Base-by-base conservation (phyloP, 2,329 filamentous ascomycete genomes). In the Fusarium scirpi region DNA sequence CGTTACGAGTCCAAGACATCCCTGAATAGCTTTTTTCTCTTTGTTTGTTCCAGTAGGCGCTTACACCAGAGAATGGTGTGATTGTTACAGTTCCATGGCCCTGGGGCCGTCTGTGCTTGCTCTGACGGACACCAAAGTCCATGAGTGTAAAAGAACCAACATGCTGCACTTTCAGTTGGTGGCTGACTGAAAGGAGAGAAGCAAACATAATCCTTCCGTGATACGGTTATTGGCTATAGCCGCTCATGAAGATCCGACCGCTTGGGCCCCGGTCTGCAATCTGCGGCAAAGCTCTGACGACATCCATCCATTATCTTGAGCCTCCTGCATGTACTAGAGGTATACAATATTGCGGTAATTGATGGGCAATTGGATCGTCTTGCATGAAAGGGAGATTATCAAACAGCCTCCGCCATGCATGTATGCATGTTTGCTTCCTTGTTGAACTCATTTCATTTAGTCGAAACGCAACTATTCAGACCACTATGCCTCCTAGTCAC, bases 201-300 rank as follows among this genome's bases (percentile, higher is more conserved):
- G 20, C 49, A 67, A 59, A 65, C 51, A 71, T 43, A 45, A 55
- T 38, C 32, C 44, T 45, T 48, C 32, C 44, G 30, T 41, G 49
- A 40, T 43, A 22, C 22, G 27, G 41, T 24, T 46, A 16, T 60
- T 54, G 58, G 65, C 44, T 41, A 49, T 58, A 63, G 45, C 34
- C 48, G 34, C 24, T 51, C 30, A 41, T 56, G 38, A 59, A 58
- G 51, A 70, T 58, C 67, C 67, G 58, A 69, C 59, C 30, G 63
- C 45, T 52, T 65, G 68, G 67, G 58, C 46, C 54, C 29, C 32
- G 41, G 49, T 52, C 49, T 27, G 48, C 48, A 52, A 24, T 52
- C 32, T 52, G 49, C 49, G 49, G 49, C 34, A 52, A 52, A 41
- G 49, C 58, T 68, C 62, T 70, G 67, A 68, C 43, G 67, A 65